Percentiles rank a stretch among this genome's conserved stretches.
phyloP scores from a whole-genome alignment of 306 rosid genomes.

The Prunus mongolica region DNA sequence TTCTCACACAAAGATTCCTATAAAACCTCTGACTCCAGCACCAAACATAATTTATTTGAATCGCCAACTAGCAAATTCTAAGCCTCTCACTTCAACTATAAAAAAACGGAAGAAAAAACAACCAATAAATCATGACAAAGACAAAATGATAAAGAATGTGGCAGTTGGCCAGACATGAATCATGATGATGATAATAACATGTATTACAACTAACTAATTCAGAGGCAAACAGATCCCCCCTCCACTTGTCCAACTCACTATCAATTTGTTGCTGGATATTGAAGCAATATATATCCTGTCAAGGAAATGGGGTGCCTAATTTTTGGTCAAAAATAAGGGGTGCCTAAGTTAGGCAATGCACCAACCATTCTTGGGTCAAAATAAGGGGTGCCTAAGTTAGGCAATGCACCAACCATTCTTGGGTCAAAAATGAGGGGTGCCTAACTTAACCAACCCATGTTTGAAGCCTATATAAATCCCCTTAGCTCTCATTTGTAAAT shows the following conservation, averaged over 20 bases:
- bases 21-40: not conserved
- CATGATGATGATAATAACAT: not conserved
- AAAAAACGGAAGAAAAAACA: not conserved
- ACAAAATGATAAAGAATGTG: not conserved
- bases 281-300: not conserved
- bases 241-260: not conserved
- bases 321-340: too few relatives aligned
- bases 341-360: too few relatives aligned
- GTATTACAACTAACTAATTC: not conserved
- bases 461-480: too few relatives aligned
- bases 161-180: not conserved
- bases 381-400: too few relatives aligned
- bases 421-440: too few relatives aligned
- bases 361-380: too few relatives aligned
- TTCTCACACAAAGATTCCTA: conserved; percentile 3
- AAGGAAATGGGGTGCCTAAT: too few relatives aligned
- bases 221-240: not conserved
- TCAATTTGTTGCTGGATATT: not conserved
- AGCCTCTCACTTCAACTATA: not conserved
- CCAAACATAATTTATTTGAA: not conserved
- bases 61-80: not conserved
- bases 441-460: too few relatives aligned
- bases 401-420: too few relatives aligned
- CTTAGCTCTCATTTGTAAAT: too few relatives aligned
- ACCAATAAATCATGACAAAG: not conserved